Evolutionary conservation across 208 protist genomes (phyloP), one percentile per base, ranked within the genome.

Genomic region (Leishmania mexicana): DNA sequence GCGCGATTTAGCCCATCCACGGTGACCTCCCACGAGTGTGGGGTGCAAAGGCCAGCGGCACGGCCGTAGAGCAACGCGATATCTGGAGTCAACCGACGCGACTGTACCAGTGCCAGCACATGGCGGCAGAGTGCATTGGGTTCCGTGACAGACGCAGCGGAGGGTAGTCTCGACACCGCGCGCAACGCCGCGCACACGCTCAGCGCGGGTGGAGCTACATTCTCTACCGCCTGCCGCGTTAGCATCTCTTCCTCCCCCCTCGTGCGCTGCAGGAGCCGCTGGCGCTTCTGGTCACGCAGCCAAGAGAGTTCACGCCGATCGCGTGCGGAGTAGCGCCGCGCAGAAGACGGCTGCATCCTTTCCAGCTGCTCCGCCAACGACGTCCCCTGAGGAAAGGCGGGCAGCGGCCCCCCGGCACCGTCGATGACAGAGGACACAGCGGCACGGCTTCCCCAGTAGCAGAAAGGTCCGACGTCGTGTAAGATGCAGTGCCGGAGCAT

Each of bases 1-100:
- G 75, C 40, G 42, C 49, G 8, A 15, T 40, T 38, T 49, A 93
- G 79, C 73, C 71, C 31, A 54, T 68, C 42, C 80, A 94, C 73
- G 7, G 93, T 87, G 40, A 51, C 75, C 53, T 38, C 70, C 93
- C 93, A 96, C 49, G 71, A 40, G 40, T 90, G 77, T 11, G 93
- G 88, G 15, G 83, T 87, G 68, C 88, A 80, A 10, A 93, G 81
- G 8, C 89, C 93, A 11, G 92, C 86, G 60, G 87, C 87, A 11
- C 89, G 90, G 11, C 85, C 62, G 78, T 91, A 92, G 3, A 89
- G 76, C 60, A 89, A 68, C 38, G 86, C 83, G 17, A 88, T 45
- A 76, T 93, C 93, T 7, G 81, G 83, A 17, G 90, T 88, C 42
- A 94, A 67, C 21, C 85, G 85, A 54, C 76, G 68, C 24, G 73